Evolutionary conservation across 2,329 filamentous ascomycete species (phyloP).

Genomic region (Penicillium olsonii): DNA sequence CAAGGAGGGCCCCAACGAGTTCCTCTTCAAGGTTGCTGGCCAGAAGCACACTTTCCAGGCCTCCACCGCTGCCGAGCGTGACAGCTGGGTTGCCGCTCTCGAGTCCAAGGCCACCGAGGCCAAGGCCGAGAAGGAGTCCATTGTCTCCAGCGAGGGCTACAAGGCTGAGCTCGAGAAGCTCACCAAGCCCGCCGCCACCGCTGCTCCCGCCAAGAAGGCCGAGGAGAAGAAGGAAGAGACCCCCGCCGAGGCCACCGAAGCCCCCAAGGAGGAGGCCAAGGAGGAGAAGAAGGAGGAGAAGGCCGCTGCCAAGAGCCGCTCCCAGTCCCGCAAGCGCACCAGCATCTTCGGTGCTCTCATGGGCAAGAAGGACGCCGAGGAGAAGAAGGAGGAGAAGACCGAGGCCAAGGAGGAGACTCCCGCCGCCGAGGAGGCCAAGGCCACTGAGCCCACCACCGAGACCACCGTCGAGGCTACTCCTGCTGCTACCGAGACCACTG

Average conservation of each 20-base stretch:
- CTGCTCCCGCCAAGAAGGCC: slow-evolving; percentile 31
- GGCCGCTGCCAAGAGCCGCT: slow-evolving; percentile 61
- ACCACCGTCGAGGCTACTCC: slow-evolving; percentile 40
- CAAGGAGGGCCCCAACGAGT: slow-evolving; percentile 76
- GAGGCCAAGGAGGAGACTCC: slow-evolving; percentile 30
- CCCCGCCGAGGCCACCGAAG: slow-evolving; percentile 33
- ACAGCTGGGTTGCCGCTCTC: slow-evolving; percentile 86
- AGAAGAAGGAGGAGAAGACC: slow-evolving; percentile 36
- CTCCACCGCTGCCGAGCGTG: slow-evolving; percentile 70
- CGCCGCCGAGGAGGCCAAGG: slow-evolving; percentile 46
- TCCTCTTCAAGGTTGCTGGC: slow-evolving; percentile 79
- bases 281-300: slow-evolving; percentile 47
- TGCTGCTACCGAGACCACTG: slow-evolving; percentile 20
- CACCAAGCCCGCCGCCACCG: slow-evolving; percentile 48
- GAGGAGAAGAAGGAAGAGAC: slow-evolving; percentile 30
- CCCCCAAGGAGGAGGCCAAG: slow-evolving; percentile 34
- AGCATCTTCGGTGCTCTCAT: slow-evolving; percentile 61
- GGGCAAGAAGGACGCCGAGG: slow-evolving; percentile 59
- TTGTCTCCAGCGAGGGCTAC: slow-evolving; percentile 81
- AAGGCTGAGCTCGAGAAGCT: slow-evolving; percentile 79
- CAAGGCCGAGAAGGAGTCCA: slow-evolving; percentile 52
- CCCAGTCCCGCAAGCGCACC: slow-evolving; percentile 59
- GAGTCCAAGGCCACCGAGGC: slow-evolving; percentile 85
- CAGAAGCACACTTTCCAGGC: slow-evolving; percentile 97
- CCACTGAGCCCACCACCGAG: slow-evolving; percentile 33